A percentile compares a stretch with the other conserved stretches of the same genome.
Conservation (phyloP, 2,329 filamentous ascomycete genomes). For the Venturia pyrina region DNA sequence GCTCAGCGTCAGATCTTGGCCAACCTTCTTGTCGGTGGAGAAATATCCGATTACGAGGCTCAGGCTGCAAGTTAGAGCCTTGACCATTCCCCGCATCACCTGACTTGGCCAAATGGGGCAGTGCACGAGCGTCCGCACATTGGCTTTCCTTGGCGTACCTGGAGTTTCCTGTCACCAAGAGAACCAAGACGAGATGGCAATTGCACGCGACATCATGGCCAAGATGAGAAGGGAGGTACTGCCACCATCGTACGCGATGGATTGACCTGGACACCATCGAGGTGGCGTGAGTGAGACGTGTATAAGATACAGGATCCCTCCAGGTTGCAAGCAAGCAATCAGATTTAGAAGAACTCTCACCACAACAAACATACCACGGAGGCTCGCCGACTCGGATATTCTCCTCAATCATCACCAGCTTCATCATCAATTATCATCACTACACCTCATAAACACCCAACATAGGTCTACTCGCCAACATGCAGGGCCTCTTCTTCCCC, state of each 20-base stretch:
- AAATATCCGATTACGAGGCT: too few relatives aligned
- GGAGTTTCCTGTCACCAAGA: background rate
- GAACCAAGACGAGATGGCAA: background rate
- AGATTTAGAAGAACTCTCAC: background rate
- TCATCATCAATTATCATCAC: background rate
- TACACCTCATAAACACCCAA: background rate
- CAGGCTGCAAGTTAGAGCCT: too few relatives aligned
- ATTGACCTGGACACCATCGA: background rate
- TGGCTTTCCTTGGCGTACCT: background rate
- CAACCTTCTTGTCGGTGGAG: too few relatives aligned
- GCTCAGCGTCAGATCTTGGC: too few relatives aligned
- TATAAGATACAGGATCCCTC: background rate
- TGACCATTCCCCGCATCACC: background rate
- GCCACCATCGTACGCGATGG: background rate
- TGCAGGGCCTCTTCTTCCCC: background rate
- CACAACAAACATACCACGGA: background rate
- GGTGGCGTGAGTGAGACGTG: background rate
- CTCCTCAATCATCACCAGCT: background rate
- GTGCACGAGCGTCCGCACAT: background rate
- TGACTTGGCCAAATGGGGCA: background rate
- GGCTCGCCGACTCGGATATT: too few relatives aligned
- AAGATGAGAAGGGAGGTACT: background rate
- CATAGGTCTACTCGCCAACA: background rate
- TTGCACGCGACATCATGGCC: background rate
- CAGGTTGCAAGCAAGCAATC: background rate